Base-by-base conservation (phyloP, 106 monocot genomes). In the Dactylorhiza incarnata region DNA sequence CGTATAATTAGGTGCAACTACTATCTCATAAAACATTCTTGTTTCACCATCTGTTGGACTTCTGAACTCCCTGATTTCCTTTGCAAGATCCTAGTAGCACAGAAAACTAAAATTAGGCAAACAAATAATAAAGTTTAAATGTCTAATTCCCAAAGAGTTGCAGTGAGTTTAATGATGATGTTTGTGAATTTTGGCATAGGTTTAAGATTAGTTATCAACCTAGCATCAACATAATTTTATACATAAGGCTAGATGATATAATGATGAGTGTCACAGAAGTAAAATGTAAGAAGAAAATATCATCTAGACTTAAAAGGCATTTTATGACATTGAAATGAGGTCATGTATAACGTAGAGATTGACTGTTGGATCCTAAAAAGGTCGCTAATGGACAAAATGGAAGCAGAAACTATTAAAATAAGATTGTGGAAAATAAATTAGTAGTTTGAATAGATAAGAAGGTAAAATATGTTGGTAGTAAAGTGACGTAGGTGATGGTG, bases 1-100 rank as follows among this genome's bases (percentile, higher is more conserved):
- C 24, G 94, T 89, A 78, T 91, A 97, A 15, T 74, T 82, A 20
- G 97, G 97, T 76, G 97, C 97, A 75, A 97, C 83, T 55, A 97
- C 89, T 74, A 97, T 94, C 79, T 97, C 97, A 62, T 94, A 97
- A 75, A 97, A 97, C 97, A 97, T 97, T 54, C 97, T 82, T 45
- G 91, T 87, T 78, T 87, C 80, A 53, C 91, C 94, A 83, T 94
- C 97, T 54, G 82, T 85, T 19, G 97, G 97, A 75, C 89, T 97
- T 76, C 97, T 89, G 55, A 91, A 97, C 55, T 97, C 97, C n/a
- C 97, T 87, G 51, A 97, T 97, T 86, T 97, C 97, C 75, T 83
- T 97, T 44, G 97, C 97, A 78, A 97, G 89, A 77, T 94, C 88
- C 97, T 97, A 81, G 1, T 63, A 9, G 55, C 49, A 51, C 24